These are phyloP conservation scores for Mycena vitilis DNA, from an alignment of 768 basidiomycete species.

Conservation along the genomic window DNA sequence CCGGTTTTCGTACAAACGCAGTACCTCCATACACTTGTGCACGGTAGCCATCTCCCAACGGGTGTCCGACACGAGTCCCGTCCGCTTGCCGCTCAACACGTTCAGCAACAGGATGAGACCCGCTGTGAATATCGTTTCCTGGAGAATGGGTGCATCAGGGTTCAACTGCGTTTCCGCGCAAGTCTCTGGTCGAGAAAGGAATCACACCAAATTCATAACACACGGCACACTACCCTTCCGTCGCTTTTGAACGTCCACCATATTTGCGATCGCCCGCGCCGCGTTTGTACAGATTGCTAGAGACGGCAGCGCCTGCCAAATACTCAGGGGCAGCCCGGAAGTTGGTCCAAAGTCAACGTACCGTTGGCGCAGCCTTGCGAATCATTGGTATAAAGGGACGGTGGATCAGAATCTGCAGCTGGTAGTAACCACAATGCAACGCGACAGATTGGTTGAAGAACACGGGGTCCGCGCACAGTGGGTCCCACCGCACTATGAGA, in stretches of 20 bases:
- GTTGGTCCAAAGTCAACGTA: not conserved
- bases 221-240: conserved; percentile 45
- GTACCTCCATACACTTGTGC: conserved; percentile 64
- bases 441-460: conserved; percentile 69
- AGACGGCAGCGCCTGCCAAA: not conserved
- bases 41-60: conserved; percentile 68
- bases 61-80: conserved; percentile 57
- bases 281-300: conserved; percentile 87
- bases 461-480: conserved; percentile 47
- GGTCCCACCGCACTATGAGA: conserved; percentile 59
- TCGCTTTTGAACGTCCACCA: conserved; percentile 65
- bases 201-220: not conserved
- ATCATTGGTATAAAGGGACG: conserved; percentile 82
- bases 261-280: conserved; percentile 78
- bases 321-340: not conserved
- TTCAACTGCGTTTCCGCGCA: too few relatives aligned
- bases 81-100: conserved; percentile 70
- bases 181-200: too few relatives aligned
- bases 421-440: conserved; percentile 58
- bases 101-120: conserved; percentile 71
- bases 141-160: not conserved
- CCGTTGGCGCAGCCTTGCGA: conserved; percentile 50
- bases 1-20: conserved; percentile 56
- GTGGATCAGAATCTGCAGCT: conserved; percentile 80
- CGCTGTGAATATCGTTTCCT: conserved; percentile 51